phyloP scores from a whole-genome alignment of 139 green algal species.

The Coelastrella sp. region DNA sequence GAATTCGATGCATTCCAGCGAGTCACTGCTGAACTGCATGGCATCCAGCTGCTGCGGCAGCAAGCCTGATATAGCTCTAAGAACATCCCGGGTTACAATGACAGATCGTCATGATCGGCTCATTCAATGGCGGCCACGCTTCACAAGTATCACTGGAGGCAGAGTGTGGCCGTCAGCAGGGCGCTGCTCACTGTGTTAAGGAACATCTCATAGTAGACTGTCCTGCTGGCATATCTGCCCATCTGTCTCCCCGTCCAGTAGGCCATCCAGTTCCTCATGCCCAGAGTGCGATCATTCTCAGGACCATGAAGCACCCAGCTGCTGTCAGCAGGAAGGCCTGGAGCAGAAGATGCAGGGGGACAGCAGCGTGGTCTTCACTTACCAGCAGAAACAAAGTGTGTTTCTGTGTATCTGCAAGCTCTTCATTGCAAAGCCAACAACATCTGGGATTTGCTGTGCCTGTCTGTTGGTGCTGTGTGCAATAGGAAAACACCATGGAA shows the following conservation, averaged over 20 bases:
- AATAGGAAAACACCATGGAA: background rate
- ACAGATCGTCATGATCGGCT: too few relatives aligned
- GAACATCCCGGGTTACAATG: too few relatives aligned
- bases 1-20: too few relatives aligned
- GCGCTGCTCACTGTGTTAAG: conserved; percentile 43
- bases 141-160: too few relatives aligned
- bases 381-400: background rate
- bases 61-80: too few relatives aligned
- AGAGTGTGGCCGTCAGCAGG: too few relatives aligned
- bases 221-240: conserved; percentile 56
- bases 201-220: conserved; percentile 58
- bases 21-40: too few relatives aligned
- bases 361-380: background rate
- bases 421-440: too few relatives aligned
- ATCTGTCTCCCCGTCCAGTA: conserved; percentile 50
- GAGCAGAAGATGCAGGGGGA: background rate
- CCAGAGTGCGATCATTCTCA: conserved; percentile 64
- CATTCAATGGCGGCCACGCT: too few relatives aligned
- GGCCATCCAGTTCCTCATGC: conserved; percentile 66
- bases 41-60: too few relatives aligned
- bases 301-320: conserved; percentile 64
- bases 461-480: background rate
- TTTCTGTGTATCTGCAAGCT: too few relatives aligned
- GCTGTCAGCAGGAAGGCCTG: conserved; percentile 58
- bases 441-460: background rate